Base-by-base conservation (phyloP, 257 asterid genomes). In the Penstemon newberryi region DNA sequence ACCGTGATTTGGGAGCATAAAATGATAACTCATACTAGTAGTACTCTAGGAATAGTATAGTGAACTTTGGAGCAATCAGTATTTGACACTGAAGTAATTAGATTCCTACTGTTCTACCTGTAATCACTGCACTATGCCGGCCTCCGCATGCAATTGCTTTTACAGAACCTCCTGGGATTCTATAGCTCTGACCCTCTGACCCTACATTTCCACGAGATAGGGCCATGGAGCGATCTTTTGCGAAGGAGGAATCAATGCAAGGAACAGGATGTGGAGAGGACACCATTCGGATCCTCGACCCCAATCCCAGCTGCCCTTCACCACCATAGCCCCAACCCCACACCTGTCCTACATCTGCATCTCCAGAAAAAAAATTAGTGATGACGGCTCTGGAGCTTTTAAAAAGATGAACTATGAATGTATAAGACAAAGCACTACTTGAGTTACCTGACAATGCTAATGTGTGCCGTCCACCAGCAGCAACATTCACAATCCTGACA, bases 321-420 rank as follows among this genome's bases (percentile, higher is more conserved):
- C 99, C 99, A 66, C 99, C 99, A 73, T 94, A 89, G 73, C 99
- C 99, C 99, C 99, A 94, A 75, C 98, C 93, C 98, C 98, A 94
- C 70, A 94, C 98, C 84, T 91, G 98, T 75, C 99, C 99, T 60
- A 80, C 71, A 86, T 94, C 99, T 91, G 85, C 68, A 87, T 81
- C 80, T 82, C 79, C 38, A 74, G 63, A 76, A 62, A 71, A 73
- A 67, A 67, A 39, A 4, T 39, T 44, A 63, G 41, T 60, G 70
- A 76, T 71, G 76, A 68, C 63, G 69, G 59, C 69, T 65, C 41
- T 54, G 70, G 72, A 65, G 67, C 67, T 65, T 64, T 74, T 8
- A 51, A 65, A 42, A 19, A 45, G 60, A 65, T 39, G 42, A 69
- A 65, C 62, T 62, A 57, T 19, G 54, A 8, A 45, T 36, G 59